Conservation (phyloP, 495 filamentous ascomycete genomes). For the Penicillium crystallinum region DNA sequence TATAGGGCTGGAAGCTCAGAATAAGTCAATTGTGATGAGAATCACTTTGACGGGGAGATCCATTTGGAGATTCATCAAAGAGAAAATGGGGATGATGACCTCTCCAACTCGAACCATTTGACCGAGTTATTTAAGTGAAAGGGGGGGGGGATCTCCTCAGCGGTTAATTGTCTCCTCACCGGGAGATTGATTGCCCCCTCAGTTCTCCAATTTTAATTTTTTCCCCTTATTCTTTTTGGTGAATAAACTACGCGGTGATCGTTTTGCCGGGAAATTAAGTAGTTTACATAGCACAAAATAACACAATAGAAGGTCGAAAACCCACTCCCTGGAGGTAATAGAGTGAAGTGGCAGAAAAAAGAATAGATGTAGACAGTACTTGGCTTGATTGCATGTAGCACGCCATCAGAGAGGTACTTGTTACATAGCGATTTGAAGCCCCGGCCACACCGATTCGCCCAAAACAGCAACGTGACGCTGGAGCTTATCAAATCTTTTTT, state of each 20-base stretch:
- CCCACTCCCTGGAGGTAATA: no score
- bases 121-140: no score
- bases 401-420: constrained; percentile 1
- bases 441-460: constrained; percentile 40
- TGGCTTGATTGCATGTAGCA: neutral
- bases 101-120: no score
- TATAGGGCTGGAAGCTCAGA: constrained; percentile 2
- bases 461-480: constrained; percentile 31
- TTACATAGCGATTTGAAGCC: neutral
- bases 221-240: constrained; percentile 2
- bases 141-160: constrained; percentile 6
- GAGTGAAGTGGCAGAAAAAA: neutral
- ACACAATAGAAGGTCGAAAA: no score
- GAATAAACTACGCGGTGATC: neutral
- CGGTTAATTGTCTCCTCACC: constrained; percentile 34
- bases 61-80: no score
- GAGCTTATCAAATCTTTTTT: constrained; percentile 25
- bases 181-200: constrained; percentile 18
- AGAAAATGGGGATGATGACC: no score
- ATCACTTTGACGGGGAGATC: no score
- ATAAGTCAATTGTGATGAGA: no score
- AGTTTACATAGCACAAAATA: no score
- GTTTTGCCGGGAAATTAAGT: no score
- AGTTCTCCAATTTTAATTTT: constrained; percentile 20
- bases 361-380: neutral